Evolutionary conservation across 2,329 filamentous ascomycete species (phyloP), one percentile per base, ranked within the genome.

Genomic region (Aspergillus udagawae): DNA sequence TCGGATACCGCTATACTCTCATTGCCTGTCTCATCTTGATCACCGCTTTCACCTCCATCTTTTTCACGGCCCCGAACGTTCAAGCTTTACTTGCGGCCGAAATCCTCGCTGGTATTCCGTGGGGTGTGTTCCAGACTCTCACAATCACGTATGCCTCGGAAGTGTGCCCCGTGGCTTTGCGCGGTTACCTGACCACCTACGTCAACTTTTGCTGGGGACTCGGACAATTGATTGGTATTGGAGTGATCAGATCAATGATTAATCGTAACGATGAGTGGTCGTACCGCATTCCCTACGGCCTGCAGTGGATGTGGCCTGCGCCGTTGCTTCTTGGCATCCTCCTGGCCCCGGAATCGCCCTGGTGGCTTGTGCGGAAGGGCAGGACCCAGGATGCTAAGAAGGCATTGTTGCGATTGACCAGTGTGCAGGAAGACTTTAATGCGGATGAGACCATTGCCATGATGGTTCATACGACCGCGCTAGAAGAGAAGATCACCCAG

Each of bases 381-480:
- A 72, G 73, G 10, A 70, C 75, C 0, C 72, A 77, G n/a, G 76
- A 80, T 32, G 79, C 79, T 21, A 81, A 80, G 63, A 72, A 71
- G 51, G 60, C 75, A 4, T 64, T 77, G 27, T 62, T 70, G 51
- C 69, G 77, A 56, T 63, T 86, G 56, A 81, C 83, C 3, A 75
- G 75, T 64, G 51, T 71, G 14, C 67, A 72, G 7, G 61, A 65
- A 2, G 86, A 91, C 59, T 92, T 94, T 65, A 84, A 95, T 67
- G 84, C 89, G 10, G 89, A 95, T 60, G 90, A 94, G 75, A 94
- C 90, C 0, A 81, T 96, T 51, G 87, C 90, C 66, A 95, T 96
- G 90, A 96, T 96, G 89, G 85, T 91, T 1, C 90, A 95, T 70
- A 96, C 91, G 0, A 92, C 89, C 0, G 88, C 88, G 0, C 78